Evolutionary conservation across 148 eudicot species (phyloP).

Genomic region (Fallopia convolvulus): DNA sequence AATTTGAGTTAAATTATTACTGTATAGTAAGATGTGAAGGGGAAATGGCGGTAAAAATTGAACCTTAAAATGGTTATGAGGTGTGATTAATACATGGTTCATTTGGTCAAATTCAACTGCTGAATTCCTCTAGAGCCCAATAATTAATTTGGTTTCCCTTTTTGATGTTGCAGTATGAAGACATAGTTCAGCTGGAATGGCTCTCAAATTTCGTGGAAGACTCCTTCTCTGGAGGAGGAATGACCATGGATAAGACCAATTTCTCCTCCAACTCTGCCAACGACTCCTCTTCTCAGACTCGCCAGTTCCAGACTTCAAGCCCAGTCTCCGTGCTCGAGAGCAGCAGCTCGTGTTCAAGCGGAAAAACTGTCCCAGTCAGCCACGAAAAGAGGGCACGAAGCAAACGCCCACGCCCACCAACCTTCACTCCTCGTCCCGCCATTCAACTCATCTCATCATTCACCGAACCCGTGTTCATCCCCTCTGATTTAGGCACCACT

Average conservation of each 20-base stretch:
- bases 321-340: constrained; percentile 77
- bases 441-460: constrained; percentile 25
- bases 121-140: not conserved
- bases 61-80: too few species aligned
- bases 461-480: not conserved
- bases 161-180: constrained; percentile 59
- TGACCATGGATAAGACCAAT: constrained; percentile 41
- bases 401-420: constrained; percentile 84
- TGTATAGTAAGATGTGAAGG: not conserved
- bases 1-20: too few species aligned
- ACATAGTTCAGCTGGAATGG: constrained; percentile 88
- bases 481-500: constrained; percentile 15
- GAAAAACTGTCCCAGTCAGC: constrained; percentile 29
- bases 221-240: constrained; percentile 63
- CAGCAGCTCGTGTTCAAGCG: constrained; percentile 43
- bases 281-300: constrained; percentile 16
- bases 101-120: not conserved
- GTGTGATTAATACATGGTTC: not conserved
- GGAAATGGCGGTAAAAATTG: not conserved
- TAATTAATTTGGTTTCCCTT: not conserved
- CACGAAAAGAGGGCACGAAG: constrained; percentile 67
- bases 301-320: constrained; percentile 62
- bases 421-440: constrained; percentile 43
- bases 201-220: constrained; percentile 83
- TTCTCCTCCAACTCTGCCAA: constrained; percentile 15